Percentiles rank a stretch among this genome's conserved stretches.
phyloP scores from a whole-genome alignment of 345 rosid species.

The Boechera retrofracta region DNA sequence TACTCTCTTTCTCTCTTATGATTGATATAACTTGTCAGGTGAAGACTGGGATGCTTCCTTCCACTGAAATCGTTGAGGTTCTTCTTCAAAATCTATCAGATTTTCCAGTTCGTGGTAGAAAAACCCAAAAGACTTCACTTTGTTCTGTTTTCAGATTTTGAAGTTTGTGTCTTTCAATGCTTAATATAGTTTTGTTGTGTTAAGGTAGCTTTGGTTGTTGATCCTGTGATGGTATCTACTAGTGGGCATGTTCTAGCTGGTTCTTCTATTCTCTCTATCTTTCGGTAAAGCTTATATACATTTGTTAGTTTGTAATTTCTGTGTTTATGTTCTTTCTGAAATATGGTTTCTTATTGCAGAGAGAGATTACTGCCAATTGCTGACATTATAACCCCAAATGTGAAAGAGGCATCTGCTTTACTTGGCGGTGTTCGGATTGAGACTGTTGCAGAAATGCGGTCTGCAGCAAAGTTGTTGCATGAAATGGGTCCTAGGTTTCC shows the following conservation, averaged over 20 bases:
- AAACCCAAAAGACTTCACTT: background rate
- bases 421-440: slow-evolving; percentile 65
- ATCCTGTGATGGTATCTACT: slow-evolving; percentile 98
- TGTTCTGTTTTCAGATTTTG: slow-evolving; percentile 4
- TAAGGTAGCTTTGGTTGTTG: slow-evolving; percentile 92
- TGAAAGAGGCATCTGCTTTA: slow-evolving; percentile 89
- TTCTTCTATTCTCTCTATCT: slow-evolving; percentile 69
- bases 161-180: slow-evolving; percentile 1
- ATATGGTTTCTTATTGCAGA: slow-evolving; percentile 52
- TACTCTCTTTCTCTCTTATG: background rate
- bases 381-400: slow-evolving; percentile 86
- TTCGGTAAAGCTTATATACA: slow-evolving; percentile 55
- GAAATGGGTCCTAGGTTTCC: slow-evolving; percentile 83
- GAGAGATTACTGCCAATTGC: slow-evolving; percentile 86
- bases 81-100: slow-evolving; percentile 60
- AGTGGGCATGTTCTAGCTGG: slow-evolving; percentile 90
- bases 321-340: background rate
- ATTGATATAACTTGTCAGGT: slow-evolving; percentile 56
- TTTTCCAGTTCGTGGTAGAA: slow-evolving; percentile 72
- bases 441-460: slow-evolving; percentile 75
- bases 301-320: slow-evolving; percentile 5
- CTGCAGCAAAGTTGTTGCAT: slow-evolving; percentile 77
- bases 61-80: slow-evolving; percentile 64
- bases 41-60: slow-evolving; percentile 96
- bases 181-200: slow-evolving; percentile 33